These are phyloP conservation scores for Syncephalis plumigaleata DNA, from an alignment of 371 early-diverging fungal genomes.

Conservation along the genomic window DNA sequence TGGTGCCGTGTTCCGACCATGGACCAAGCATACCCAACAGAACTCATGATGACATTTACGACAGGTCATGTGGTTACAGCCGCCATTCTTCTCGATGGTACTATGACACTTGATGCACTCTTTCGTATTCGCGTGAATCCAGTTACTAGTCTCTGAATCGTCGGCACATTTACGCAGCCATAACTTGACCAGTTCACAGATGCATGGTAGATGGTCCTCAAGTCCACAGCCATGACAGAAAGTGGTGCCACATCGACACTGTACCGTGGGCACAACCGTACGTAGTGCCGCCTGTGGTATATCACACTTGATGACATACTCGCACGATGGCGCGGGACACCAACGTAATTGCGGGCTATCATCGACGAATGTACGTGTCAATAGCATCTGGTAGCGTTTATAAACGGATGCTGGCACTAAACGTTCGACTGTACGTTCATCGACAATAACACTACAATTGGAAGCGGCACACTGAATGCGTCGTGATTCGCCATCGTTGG, in stretches of 20 bases:
- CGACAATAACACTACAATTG: slow-evolving; percentile 66
- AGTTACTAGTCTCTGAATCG: slow-evolving; percentile 95
- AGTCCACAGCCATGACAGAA: slow-evolving; percentile 93
- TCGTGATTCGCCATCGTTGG: slow-evolving; percentile 70
- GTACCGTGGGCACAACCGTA: slow-evolving; percentile 70
- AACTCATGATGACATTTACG: slow-evolving; percentile 74
- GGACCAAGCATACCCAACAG: slow-evolving; percentile 80
- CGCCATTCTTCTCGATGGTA: slow-evolving; percentile 96
- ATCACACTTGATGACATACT: slow-evolving; percentile 81
- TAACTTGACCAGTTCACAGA: slow-evolving; percentile 66
- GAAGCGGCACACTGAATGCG: slow-evolving; percentile 68
- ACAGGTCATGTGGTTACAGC: slow-evolving; percentile 91
- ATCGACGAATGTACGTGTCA: slow-evolving; percentile 78
- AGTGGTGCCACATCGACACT: slow-evolving; percentile 53
- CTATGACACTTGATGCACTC: slow-evolving; percentile 87
- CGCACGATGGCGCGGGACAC: slow-evolving; percentile 95
- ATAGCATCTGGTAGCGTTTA: slow-evolving; percentile 49
- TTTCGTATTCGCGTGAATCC: slow-evolving; percentile 93
- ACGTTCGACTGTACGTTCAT: slow-evolving; percentile 52
- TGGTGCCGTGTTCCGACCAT: slow-evolving; percentile 87
- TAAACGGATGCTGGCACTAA: slow-evolving; percentile 28
- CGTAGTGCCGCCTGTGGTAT: slow-evolving; percentile 45
- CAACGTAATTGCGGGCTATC: slow-evolving; percentile 64
- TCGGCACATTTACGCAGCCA: slow-evolving; percentile 94
- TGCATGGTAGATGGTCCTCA: slow-evolving; percentile 80